phyloP scores from a whole-genome alignment of 2,329 filamentous ascomycete species.

The Apiospora saccharicola region DNA sequence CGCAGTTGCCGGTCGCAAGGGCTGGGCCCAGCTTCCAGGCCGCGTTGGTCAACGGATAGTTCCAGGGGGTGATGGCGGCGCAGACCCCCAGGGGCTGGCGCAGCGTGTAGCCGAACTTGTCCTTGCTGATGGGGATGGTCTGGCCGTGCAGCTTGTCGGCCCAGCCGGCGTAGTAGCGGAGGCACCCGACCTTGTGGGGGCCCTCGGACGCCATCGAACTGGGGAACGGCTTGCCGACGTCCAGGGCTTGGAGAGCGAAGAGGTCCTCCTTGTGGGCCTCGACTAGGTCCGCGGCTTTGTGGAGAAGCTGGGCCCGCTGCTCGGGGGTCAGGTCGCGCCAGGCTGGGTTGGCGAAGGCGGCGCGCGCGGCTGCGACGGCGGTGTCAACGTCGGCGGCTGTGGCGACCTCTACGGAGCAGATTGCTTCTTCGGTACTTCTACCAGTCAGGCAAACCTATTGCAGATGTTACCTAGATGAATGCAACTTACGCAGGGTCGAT shows the following conservation, averaged over 20 bases:
- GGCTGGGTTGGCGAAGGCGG: conserved; percentile 77
- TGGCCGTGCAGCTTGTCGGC: conserved; percentile 91
- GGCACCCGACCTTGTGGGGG: conserved; percentile 67
- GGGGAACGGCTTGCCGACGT: conserved; percentile 84
- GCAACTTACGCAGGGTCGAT: conserved; percentile 26
- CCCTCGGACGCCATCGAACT: conserved; percentile 80
- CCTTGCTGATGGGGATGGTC: conserved; percentile 79
- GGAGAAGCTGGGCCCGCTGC: conserved; percentile 72
- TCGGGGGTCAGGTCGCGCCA: conserved; percentile 77
- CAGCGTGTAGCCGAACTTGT: conserved; percentile 85
- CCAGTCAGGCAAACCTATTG: no score
- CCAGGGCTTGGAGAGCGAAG: conserved; percentile 83
- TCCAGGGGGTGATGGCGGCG: conserved; percentile 90
- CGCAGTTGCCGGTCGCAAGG: conserved; percentile 74
- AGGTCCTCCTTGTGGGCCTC: conserved; percentile 81
- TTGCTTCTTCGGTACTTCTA: conserved; percentile 74
- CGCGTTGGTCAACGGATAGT: conserved; percentile 83
- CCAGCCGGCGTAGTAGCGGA: conserved; percentile 91
- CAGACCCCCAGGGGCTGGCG: conserved; percentile 76
- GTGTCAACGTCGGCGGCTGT: conserved; percentile 85
- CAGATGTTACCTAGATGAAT: no score
- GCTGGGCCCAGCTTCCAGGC: conserved; percentile 84
- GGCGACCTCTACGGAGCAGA: conserved; percentile 82
- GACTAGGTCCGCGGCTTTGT: conserved; percentile 80
- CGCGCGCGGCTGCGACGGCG: conserved; percentile 84